Percentiles rank a stretch among this genome's conserved stretches.
These are phyloP conservation scores for Glycine soja DNA, from an alignment of 306 rosid species.

Conservation along the genomic window DNA sequence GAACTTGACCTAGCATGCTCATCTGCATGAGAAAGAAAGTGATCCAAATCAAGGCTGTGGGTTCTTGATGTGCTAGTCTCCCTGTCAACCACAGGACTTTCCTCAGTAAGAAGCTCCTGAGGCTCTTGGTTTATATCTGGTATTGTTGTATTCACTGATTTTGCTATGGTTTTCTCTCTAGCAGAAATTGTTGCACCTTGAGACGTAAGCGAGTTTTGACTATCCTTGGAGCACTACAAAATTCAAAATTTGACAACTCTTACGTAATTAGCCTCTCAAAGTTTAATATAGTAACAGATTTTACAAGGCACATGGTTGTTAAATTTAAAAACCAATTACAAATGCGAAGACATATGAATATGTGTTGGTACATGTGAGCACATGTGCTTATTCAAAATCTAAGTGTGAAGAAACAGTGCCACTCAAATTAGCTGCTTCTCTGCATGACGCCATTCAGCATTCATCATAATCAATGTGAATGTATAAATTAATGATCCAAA, in stretches of 20 bases:
- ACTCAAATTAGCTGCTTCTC: constrained; percentile 19
- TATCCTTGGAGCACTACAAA: constrained; percentile 65
- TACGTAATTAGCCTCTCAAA: constrained; percentile 42
- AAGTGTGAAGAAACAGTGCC: constrained; percentile 23
- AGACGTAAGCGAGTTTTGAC: constrained; percentile 52
- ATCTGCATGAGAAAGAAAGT: constrained; percentile 69
- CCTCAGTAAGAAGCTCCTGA: constrained; percentile 48
- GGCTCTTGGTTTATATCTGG: constrained; percentile 68
- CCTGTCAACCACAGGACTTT: constrained; percentile 59
- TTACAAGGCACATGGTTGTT: not conserved
- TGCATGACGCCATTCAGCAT: not conserved
- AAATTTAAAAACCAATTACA: constrained; percentile 25
- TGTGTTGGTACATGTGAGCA: not conserved
- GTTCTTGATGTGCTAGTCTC: constrained; percentile 86
- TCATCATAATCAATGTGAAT: constrained; percentile 13
- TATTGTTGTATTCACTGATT: constrained; percentile 38
- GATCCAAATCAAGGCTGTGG: constrained; percentile 74
- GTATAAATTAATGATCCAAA: constrained; percentile 12
- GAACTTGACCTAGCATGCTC: constrained; percentile 56
- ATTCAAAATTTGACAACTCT: constrained; percentile 32
- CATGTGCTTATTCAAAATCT: not conserved
- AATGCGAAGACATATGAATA: not conserved
- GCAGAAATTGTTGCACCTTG: constrained; percentile 50
- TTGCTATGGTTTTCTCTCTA: constrained; percentile 54
- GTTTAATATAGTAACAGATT: constrained; percentile 34